phyloP scores from a whole-genome alignment of 176 grass and related monocot genomes.

The Panicum miliaceum region DNA sequence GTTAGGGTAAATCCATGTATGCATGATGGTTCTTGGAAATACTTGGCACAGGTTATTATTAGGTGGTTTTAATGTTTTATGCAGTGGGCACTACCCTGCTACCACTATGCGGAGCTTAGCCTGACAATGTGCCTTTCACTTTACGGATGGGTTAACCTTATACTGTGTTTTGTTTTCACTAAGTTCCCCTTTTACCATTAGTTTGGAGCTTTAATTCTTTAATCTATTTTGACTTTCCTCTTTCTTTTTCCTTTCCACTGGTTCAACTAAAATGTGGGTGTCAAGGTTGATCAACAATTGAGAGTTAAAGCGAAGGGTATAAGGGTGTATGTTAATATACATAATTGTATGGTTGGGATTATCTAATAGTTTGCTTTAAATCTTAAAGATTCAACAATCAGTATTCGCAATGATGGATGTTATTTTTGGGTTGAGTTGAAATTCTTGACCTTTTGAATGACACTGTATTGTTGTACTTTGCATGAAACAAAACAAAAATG shows the following conservation, averaged over 20 bases:
- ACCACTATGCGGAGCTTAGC: neutral
- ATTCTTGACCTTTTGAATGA: neutral
- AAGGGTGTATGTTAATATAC: neutral
- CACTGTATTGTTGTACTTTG: neutral
- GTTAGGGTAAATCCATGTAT: neutral
- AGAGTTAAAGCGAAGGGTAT: neutral
- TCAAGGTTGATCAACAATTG: neutral
- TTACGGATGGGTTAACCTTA: neutral
- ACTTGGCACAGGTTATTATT: neutral
- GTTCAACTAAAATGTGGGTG: neutral
- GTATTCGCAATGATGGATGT: neutral
- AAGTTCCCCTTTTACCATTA: neutral
- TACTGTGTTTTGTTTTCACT: neutral
- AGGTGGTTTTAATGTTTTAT: neutral
- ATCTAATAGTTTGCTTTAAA: constrained; percentile 11
- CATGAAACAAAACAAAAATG: neutral
- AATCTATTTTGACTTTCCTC: neutral
- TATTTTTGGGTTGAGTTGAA: neutral
- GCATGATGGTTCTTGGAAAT: neutral
- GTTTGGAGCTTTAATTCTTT: neutral
- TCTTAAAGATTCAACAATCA: neutral
- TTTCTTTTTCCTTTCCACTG: neutral
- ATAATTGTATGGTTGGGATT: neutral
- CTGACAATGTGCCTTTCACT: neutral
- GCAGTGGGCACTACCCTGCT: neutral